Base-by-base conservation (phyloP, 768 basidiomycete species). In the Pilatotrama ljubarskyi region DNA sequence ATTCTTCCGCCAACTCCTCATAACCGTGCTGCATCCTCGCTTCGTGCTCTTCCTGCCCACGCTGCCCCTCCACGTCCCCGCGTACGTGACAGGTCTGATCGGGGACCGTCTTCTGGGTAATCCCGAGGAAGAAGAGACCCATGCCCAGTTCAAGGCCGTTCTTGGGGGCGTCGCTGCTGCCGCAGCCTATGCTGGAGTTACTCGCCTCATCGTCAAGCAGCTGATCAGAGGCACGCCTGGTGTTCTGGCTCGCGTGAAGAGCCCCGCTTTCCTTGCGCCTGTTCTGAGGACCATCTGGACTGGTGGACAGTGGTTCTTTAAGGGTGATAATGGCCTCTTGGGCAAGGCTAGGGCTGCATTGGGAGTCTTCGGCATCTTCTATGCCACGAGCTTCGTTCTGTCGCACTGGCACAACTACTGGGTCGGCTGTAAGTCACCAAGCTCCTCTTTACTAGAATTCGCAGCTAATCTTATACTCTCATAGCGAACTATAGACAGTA, bases 101-200 rank as follows among this genome's bases (percentile, higher is more conserved):
- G 93, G 90, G 29, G 88, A 87, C 25, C 75, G 82, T 41, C 74
- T 93, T 38, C 84, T 84, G 13, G 54, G 54, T 5, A 65, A 40
- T 36, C 80, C 88, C 64, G 84, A 90, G 57, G 94, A 97, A 72
- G 88, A 97, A 72, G 96, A 98, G 72, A 89, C 93, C 15, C 87
- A 90, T 70, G 97, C 95, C 41, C 95, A 98, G 79, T 97, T 90
- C 78, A 98, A 98, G 78, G 84, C 96, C 35, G 86, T 91, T 17
- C 86, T 95, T 64, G 93, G 93, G 2, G 68, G 66, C 2, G 49
- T 68, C 9, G 65, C 57, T 2, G 68, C 64, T 7, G 44, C 61
- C 4, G 58, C 52, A 0, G 64, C 52, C 3, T 64, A 68, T 18
- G 61, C 49, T 2, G 37, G 58, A 13, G 44, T 67, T 7, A 58